These are phyloP conservation scores for Phytophthora meadii DNA, from an alignment of 352 stramenopile genomes.

Conservation along the genomic window DNA sequence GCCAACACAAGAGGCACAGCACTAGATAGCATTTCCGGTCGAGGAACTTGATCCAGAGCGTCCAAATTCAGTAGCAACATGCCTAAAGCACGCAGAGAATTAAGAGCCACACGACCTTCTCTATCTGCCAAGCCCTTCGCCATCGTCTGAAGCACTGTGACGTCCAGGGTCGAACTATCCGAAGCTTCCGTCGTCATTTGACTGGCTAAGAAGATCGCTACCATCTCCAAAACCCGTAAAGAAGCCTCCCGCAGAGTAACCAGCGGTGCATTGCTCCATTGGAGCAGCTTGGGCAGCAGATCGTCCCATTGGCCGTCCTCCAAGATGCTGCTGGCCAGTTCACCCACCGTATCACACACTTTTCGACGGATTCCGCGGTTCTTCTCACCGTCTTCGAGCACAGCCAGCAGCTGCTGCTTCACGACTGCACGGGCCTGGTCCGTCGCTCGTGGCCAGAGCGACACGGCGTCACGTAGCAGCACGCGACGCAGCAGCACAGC, in stretches of 20 bases:
- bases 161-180: conserved; percentile 45
- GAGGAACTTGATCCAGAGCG: conserved; percentile 54
- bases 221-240: conserved; percentile 83
- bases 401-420: conserved; percentile 69
- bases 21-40: conserved; percentile 57
- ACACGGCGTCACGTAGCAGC: conserved; percentile 79
- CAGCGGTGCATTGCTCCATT: conserved; percentile 60
- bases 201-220: conserved; percentile 73
- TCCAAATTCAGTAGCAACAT: conserved; percentile 87
- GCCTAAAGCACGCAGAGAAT: conserved; percentile 68
- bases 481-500: conserved; percentile 81
- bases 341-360: conserved; percentile 85
- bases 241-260: conserved; percentile 69
- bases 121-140: conserved; percentile 55
- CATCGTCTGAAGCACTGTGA: conserved; percentile 62
- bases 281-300: conserved; percentile 69
- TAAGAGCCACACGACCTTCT: conserved; percentile 73
- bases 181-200: conserved; percentile 48
- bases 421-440: conserved; percentile 50
- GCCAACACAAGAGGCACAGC: conserved; percentile 63
- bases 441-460: conserved; percentile 72
- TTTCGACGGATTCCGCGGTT: conserved; percentile 85
- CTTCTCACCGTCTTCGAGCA: conserved; percentile 60
- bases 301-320: conserved; percentile 85
- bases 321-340: conserved; percentile 80